Evolutionary conservation across 768 basidiomycete species (phyloP).

Genomic region (Scleroderma citrinum): DNA sequence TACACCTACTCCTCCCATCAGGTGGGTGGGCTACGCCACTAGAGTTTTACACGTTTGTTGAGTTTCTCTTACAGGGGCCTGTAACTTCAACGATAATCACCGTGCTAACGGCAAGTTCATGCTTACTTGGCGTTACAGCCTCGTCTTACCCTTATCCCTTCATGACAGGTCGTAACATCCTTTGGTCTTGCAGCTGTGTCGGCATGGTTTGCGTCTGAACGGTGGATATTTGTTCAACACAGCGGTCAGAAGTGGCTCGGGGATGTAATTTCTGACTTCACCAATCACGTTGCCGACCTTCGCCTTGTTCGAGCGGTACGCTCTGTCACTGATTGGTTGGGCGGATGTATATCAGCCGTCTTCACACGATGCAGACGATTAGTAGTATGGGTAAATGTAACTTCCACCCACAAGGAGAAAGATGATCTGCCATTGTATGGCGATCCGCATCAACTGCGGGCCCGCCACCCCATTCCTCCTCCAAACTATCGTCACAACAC

Average conservation of each 20-base stretch:
- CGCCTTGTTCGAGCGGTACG: conserved; percentile 20
- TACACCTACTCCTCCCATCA: conserved; percentile 73
- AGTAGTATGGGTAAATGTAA: conserved; percentile 19
- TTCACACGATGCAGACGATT: conserved; percentile 21
- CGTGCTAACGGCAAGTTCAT: conserved; percentile 50
- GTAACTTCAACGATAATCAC: conserved; percentile 69
- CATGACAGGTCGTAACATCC: conserved; percentile 30
- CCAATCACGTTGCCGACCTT: conserved; percentile 21
- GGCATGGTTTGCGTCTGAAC: conserved; percentile 48
- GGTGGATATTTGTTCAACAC: conserved; percentile 42
- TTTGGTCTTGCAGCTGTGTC: conserved; percentile 46
- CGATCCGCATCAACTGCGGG: conserved; percentile 15
- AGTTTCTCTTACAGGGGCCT: conserved; percentile 35
- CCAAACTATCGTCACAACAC: conserved; percentile 11
- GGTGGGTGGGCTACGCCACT: conserved; percentile 33
- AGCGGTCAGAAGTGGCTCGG: conserved; percentile 48
- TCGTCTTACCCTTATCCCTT: conserved; percentile 5
- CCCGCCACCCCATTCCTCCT: conserved; percentile 7
- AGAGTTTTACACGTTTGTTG: conserved; percentile 15
- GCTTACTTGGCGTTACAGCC: not conserved
- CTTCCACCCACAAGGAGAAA: conserved; percentile 14
- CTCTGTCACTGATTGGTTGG: conserved; percentile 24
- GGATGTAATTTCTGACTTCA: conserved; percentile 32
- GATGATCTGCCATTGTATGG: conserved; percentile 17
- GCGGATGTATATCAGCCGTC: conserved; percentile 10